Conservation (phyloP, 129 eudicot species). For the Erigeron canadensis region DNA sequence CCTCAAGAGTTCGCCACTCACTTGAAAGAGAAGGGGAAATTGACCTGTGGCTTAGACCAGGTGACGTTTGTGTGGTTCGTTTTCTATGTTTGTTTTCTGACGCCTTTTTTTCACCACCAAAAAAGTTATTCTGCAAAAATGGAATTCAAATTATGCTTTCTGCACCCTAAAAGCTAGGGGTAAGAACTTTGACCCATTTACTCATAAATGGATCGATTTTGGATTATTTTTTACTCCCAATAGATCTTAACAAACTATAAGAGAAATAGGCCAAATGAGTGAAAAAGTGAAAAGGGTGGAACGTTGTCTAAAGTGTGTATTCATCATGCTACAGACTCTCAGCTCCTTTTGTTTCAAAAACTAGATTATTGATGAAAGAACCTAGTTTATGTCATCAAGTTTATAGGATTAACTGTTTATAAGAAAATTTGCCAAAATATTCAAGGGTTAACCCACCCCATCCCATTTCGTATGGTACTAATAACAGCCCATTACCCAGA, state of each 20-base stretch:
- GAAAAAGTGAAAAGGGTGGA: neutral
- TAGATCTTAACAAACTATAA: neutral
- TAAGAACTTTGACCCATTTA: neutral
- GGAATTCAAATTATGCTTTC: neutral
- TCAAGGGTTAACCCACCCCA: neutral
- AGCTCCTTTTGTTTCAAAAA: neutral
- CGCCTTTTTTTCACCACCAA: slow-evolving; percentile 59
- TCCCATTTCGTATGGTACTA: neutral
- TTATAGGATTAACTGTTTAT: neutral
- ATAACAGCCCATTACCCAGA: neutral
- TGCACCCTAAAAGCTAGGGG: neutral
- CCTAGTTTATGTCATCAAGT: neutral
- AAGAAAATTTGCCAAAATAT: neutral
- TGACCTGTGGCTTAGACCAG: slow-evolving; percentile 48
- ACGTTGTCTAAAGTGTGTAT: neutral
- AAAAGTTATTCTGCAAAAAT: slow-evolving; percentile 59
- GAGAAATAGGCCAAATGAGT: neutral
- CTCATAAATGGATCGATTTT: neutral
- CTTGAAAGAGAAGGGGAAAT: slow-evolving; percentile 47
- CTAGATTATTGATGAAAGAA: neutral
- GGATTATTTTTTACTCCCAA: neutral
- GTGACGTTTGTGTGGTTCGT: slow-evolving; percentile 45
- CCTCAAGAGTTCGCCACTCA: slow-evolving; percentile 50
- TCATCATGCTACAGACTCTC: neutral
- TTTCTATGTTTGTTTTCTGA: slow-evolving; percentile 49